Conservation (phyloP, 257 asterid species). For the Marsdenia floribunda region DNA sequence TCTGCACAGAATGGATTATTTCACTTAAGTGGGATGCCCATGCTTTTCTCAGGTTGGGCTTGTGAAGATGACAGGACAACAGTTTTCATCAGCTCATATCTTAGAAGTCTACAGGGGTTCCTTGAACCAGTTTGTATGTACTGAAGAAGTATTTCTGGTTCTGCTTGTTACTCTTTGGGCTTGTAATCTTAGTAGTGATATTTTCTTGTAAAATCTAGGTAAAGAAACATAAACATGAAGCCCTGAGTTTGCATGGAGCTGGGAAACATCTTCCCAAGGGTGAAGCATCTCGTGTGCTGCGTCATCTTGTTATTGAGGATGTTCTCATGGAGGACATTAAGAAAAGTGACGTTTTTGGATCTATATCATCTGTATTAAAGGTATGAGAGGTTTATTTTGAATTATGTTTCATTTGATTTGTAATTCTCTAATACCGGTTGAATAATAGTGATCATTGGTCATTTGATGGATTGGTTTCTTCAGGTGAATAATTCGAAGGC, state of each 20-base stretch:
- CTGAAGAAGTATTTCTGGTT: slow-evolving; percentile 10
- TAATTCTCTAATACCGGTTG: not conserved
- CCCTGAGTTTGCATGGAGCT: slow-evolving; percentile 82
- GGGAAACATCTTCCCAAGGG: slow-evolving; percentile 86
- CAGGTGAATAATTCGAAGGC: slow-evolving; percentile 84
- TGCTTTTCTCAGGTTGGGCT: slow-evolving; percentile 57
- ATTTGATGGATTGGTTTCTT: slow-evolving; percentile 19
- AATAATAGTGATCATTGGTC: slow-evolving; percentile 11
- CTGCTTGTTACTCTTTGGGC: slow-evolving; percentile 12
- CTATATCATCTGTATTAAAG: slow-evolving; percentile 80
- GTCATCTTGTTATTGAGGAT: slow-evolving; percentile 84
- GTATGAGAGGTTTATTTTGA: slow-evolving; percentile 26
- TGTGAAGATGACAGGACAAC: slow-evolving; percentile 74
- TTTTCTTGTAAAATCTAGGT: slow-evolving; percentile 47
- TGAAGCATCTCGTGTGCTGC: slow-evolving; percentile 90
- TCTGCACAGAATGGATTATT: not conserved
- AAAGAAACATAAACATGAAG: slow-evolving; percentile 83
- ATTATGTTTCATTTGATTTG: slow-evolving; percentile 3
- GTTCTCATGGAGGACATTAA: slow-evolving; percentile 80
- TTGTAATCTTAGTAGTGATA: slow-evolving; percentile 23
- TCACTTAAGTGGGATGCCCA: not conserved
- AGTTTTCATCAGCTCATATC: slow-evolving; percentile 78
- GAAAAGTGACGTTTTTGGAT: slow-evolving; percentile 79
- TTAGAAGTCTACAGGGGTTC: slow-evolving; percentile 97
- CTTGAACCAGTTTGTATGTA: slow-evolving; percentile 84